Conservation (phyloP, 2,329 filamentous ascomycete species). For the Arthrinium puccinioides region DNA sequence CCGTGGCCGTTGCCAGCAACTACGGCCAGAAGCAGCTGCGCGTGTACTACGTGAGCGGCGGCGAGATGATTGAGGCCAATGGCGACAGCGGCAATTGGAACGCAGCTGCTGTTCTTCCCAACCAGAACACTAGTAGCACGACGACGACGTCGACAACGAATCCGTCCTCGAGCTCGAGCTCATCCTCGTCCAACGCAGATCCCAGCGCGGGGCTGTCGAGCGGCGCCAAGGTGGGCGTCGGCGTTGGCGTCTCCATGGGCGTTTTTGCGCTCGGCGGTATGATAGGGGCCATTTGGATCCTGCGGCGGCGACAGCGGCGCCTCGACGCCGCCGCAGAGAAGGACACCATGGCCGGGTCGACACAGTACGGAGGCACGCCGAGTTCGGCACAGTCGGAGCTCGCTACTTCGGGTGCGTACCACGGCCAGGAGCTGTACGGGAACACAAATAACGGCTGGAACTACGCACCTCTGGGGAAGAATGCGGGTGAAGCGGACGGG, state of each 20-base stretch:
- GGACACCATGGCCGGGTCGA: constrained; percentile 4
- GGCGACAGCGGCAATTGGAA: constrained; percentile 21
- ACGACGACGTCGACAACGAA: constrained; percentile 3
- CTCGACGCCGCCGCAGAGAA: constrained; percentile 8
- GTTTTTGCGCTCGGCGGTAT: constrained; percentile 22
- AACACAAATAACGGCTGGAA: no score
- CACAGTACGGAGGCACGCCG: constrained; percentile 3
- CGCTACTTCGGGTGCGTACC: no score
- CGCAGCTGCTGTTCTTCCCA: constrained; percentile 16
- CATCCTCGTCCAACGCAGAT: constrained; percentile 1
- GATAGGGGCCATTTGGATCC: constrained; percentile 17
- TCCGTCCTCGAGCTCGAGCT: constrained; percentile 1
- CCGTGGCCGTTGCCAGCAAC: constrained; percentile 22
- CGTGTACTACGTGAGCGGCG: constrained; percentile 27
- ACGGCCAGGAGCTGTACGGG: no score
- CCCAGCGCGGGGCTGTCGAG: constrained; percentile 18
- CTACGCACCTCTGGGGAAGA: no score
- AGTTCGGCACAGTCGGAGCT: constrained; percentile 1
- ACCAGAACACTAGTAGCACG: constrained; percentile 12
- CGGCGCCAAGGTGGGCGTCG: constrained; percentile 27
- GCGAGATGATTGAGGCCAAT: constrained; percentile 21
- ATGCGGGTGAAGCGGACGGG: no score
- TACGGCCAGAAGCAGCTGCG: constrained; percentile 15
- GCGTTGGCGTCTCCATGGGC: constrained; percentile 25
- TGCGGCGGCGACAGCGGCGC: constrained; percentile 16